Percentiles rank a stretch among this genome's conserved stretches.
These are phyloP conservation scores for Candida caryicola DNA, from an alignment of 805 yeast species.

Conservation along the genomic window DNA sequence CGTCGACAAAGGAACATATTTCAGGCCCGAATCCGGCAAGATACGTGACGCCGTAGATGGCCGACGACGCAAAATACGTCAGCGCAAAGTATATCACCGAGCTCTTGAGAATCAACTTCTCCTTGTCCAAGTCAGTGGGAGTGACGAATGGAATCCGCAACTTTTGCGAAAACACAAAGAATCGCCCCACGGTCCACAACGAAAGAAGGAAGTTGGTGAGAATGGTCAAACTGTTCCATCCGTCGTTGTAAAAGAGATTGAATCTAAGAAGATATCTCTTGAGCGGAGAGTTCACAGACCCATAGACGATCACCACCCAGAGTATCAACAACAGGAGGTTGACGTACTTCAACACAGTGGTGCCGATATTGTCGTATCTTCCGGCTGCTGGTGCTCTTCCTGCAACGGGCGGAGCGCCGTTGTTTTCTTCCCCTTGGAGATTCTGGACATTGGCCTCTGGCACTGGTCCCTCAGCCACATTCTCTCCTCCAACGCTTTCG, in stretches of 20 bases:
- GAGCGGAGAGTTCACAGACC: background rate
- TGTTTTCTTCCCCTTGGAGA: background rate
- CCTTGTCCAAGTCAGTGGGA: background rate
- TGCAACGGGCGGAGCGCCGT: background rate
- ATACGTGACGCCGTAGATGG: background rate
- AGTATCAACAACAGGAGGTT: background rate
- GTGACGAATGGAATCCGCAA: background rate
- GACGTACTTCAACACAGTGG: background rate
- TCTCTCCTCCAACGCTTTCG: slow-evolving; percentile 1
- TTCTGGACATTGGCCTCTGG: background rate
- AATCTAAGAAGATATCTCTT: background rate
- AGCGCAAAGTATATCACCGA: background rate
- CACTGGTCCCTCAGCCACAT: background rate
- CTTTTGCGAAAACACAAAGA: slow-evolving; percentile 7
- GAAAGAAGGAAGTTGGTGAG: background rate
- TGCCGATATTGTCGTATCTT: background rate
- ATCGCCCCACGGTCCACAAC: slow-evolving; percentile 19
- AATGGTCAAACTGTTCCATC: background rate
- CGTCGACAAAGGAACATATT: background rate
- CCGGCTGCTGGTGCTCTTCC: background rate
- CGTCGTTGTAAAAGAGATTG: background rate
- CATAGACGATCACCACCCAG: background rate
- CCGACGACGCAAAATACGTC: background rate
- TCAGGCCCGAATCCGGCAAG: background rate
- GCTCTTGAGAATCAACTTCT: background rate